A percentile compares a stretch with the other conserved stretches of the same genome.
phyloP scores from a whole-genome alignment of 1,139 yeast genomes.

The Candida sp. region DNA sequence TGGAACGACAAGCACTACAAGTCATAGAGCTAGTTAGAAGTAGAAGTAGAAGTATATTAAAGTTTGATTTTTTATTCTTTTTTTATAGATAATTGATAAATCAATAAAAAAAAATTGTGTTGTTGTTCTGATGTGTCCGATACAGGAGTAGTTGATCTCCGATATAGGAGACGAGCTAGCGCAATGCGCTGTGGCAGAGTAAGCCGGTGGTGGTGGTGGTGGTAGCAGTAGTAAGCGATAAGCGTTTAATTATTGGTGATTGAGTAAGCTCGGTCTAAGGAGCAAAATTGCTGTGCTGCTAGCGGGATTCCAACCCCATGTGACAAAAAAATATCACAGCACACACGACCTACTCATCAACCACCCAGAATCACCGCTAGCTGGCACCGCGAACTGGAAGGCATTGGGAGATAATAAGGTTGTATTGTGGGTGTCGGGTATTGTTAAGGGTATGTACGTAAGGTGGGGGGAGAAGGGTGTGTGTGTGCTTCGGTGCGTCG shows the following conservation, averaged over 20 bases:
- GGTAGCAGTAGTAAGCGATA: no score
- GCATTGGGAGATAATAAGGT: no score
- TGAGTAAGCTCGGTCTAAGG: neutral
- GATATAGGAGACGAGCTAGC: neutral
- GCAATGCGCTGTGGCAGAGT: no score
- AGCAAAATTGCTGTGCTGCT: neutral
- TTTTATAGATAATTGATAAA: neutral
- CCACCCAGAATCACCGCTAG: neutral
- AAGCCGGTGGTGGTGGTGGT: no score
- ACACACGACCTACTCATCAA: neutral
- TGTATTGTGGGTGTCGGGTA: no score
- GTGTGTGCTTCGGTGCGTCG: neutral
- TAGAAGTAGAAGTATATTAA: neutral
- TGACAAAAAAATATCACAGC: neutral
- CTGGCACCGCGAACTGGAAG: neutral
- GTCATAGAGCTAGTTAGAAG: neutral
- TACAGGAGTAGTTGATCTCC: neutral
- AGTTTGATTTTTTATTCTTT: neutral
- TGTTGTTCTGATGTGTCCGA: neutral
- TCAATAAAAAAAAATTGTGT: neutral
- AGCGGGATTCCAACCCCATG: slow-evolving; percentile 5
- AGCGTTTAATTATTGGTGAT: no score
- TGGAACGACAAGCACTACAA: slow-evolving; percentile 28
- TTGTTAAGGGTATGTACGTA: no score
- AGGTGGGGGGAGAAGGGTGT: neutral